Base-by-base conservation (phyloP, 805 yeast species). In the Saturnispora besseyi region DNA sequence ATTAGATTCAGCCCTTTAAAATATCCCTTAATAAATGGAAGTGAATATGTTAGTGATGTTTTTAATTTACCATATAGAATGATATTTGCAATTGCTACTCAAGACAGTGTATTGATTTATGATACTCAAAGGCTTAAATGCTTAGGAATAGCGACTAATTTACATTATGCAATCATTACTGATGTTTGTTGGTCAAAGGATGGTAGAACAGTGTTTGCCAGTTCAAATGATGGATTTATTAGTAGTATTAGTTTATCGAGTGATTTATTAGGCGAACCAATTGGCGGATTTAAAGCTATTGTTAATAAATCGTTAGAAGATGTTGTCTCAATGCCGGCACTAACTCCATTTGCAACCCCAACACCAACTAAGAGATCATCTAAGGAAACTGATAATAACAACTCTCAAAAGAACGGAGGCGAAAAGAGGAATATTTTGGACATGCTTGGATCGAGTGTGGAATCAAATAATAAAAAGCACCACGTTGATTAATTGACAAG, bases 151-250 rank as follows among this genome's bases (percentile, higher is more conserved):
- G 83, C 84, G 3, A 75, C 86, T 0, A 88, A 88, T 58, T 70
- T 93, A 46, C 99, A 93, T 62, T 90, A 90, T 60, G 82, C 95
- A 2, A 79, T 93, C 1, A 74, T 93, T 32, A 90, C 99, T 0
- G 99, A 93, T 62, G 60, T 91, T 44, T 68, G 83, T 8, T 93
- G 99, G 99, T 75, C 86, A 22, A 65, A 68, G 4, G 89, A 87
- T 63, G 99, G 98, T 0, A 65, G 66, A 13, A 68, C 77, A 12
- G 65, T 93, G 15, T 70, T 91, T 57, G 72, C 86, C 24, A 81
- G 95, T 6, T 86, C 96, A 0, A 85, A 95, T 0, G 99, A 93
- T 64, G 98, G 98, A 18, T 91, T 89, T 63, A 84, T 96, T 55
- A 84, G 96, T 1, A 75, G 75, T 42, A 64, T 90, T 1, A 64